These are phyloP conservation scores for Senecio squalidus DNA, from an alignment of 140 eudicot species.

Conservation along the genomic window DNA sequence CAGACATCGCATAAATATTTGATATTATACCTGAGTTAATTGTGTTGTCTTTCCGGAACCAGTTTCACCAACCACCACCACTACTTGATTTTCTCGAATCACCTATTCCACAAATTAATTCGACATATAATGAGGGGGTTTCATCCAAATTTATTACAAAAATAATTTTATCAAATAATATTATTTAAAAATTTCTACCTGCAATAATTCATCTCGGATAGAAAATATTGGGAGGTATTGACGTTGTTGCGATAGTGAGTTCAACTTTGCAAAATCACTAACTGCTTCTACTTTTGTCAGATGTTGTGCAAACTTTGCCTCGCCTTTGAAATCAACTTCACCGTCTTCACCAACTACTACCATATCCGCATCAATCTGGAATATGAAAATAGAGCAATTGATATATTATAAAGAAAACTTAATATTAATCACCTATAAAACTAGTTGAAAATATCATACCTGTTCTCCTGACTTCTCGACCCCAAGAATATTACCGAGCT, in stretches of 20 bases:
- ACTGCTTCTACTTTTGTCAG: slow-evolving; percentile 78
- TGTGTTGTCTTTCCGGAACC: too few species aligned
- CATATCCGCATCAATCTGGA: slow-evolving; percentile 92
- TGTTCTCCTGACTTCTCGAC: slow-evolving; percentile 91
- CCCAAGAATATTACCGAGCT: slow-evolving; percentile 91
- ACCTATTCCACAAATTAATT: too few species aligned
- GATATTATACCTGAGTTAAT: too few species aligned
- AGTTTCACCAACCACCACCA: too few species aligned
- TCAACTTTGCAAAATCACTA: slow-evolving; percentile 85
- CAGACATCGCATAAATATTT: too few species aligned
- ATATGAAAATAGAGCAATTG: neutral
- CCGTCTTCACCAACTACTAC: slow-evolving; percentile 94
- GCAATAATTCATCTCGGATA: slow-evolving; percentile 83
- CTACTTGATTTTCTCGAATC: too few species aligned
- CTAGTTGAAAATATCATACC: slow-evolving; percentile 20
- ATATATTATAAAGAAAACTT: neutral
- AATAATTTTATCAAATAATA: neutral
- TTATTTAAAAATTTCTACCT: slow-evolving; percentile 34
- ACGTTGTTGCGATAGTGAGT: slow-evolving; percentile 75
- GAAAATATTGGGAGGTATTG: slow-evolving; percentile 87
- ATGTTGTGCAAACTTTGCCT: slow-evolving; percentile 84
- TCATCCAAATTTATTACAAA: too few species aligned
- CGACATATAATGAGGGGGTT: too few species aligned
- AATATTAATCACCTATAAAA: too few species aligned
- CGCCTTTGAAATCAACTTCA: slow-evolving; percentile 90